A percentile compares a stretch with the other conserved stretches of the same genome.
Conservation (phyloP, 2,329 filamentous ascomycete genomes). For the Ascochyta viciae-villosae region DNA sequence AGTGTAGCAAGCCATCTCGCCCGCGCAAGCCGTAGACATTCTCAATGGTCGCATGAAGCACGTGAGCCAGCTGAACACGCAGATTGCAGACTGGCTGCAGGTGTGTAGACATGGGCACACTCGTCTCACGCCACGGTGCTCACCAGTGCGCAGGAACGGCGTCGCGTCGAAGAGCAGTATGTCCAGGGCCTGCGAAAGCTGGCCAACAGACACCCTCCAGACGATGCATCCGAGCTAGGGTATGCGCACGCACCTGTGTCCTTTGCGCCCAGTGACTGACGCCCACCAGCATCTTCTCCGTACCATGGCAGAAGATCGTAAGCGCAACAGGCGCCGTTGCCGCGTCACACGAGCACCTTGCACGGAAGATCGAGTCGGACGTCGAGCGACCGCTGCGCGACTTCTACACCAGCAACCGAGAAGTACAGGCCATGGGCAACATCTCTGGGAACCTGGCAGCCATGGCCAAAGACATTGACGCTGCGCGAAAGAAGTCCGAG, state of each 20-base stretch:
- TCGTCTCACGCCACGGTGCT: constrained; percentile 22
- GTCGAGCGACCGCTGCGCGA: constrained; percentile 83
- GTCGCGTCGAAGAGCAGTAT: constrained; percentile 90
- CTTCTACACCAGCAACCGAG: constrained; percentile 73
- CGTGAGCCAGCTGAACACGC: constrained; percentile 83
- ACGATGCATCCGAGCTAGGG: constrained; percentile 84
- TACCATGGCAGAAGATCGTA: constrained; percentile 88
- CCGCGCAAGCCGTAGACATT: constrained; percentile 78
- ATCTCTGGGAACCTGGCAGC: constrained; percentile 81
- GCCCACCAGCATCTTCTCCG: constrained; percentile 77
- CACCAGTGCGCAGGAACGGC: constrained; percentile 74
- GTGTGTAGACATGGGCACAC: constrained; percentile 59
- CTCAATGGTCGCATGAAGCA: constrained; percentile 87
- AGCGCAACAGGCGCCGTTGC: constrained; percentile 81
- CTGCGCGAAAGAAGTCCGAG: constrained; percentile 82
- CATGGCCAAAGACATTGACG: constrained; percentile 85
- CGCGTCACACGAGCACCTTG: constrained; percentile 80
- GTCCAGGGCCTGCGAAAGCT: constrained; percentile 82
- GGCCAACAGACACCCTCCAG: constrained; percentile 74
- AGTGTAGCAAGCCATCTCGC: constrained; percentile 77
- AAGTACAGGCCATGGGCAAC: constrained; percentile 80
- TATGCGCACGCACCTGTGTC: constrained; percentile 56
- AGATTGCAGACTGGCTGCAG: constrained; percentile 97
- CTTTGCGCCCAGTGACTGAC: constrained; percentile 32
- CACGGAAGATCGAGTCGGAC: constrained; percentile 83